Percentiles rank a stretch among this genome's conserved stretches.
phyloP scores from a whole-genome alignment of 805 yeast genomes.

The Wickerhamiella occidentalis region DNA sequence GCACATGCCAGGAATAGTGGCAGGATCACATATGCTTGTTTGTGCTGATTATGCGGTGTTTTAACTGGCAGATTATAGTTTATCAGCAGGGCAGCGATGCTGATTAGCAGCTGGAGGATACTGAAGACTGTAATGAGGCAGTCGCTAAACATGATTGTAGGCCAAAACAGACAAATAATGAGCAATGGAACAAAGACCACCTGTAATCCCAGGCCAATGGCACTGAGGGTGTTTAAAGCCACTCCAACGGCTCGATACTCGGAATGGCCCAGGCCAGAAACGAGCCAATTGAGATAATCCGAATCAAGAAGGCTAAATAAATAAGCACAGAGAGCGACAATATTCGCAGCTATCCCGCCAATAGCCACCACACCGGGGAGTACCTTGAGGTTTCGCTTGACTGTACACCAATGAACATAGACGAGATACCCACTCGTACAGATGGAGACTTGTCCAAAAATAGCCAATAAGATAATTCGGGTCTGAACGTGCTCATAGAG shows the following conservation, averaged over 20 bases:
- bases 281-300: conserved; percentile 3
- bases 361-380: too few relatives aligned
- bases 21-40: conserved; percentile 22
- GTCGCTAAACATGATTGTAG: conserved; percentile 19
- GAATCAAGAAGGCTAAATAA: neutral
- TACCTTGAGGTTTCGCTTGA: too few relatives aligned
- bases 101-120: conserved; percentile 18
- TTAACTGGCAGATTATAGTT: conserved; percentile 12
- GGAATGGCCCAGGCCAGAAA: neutral
- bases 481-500: neutral
- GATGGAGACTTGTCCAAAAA: neutral
- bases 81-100: conserved; percentile 19
- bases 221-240: neutral
- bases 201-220: conserved; percentile 1
- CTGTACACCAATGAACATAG: neutral
- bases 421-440: neutral
- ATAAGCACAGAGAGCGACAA: neutral
- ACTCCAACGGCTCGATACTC: neutral
- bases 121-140: conserved; percentile 19
- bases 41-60: conserved; percentile 6
- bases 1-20: conserved; percentile 19
- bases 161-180: conserved; percentile 15
- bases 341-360: neutral
- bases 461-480: neutral
- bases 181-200: conserved; percentile 7